Conservation (phyloP, 495 filamentous ascomycete genomes). For the Xylaria scruposa region DNA sequence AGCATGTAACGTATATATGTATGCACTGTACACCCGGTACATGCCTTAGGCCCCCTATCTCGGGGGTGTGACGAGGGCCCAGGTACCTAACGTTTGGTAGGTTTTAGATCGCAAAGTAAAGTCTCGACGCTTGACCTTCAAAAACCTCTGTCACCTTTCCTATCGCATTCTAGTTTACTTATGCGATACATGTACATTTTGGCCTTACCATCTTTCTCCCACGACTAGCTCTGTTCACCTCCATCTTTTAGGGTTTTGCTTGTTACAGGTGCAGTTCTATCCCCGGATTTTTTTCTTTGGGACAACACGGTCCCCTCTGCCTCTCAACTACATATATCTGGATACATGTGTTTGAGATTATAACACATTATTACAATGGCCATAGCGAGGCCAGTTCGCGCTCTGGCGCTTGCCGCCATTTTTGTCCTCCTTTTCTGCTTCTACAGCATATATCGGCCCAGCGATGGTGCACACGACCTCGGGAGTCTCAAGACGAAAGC, state of each 20-base stretch:
- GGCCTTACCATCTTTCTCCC: constrained; percentile 1
- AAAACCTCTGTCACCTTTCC: constrained; percentile 17
- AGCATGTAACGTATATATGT: neutral
- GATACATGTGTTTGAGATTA: constrained; percentile 37
- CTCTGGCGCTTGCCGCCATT: constrained; percentile 72
- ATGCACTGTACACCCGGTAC: neutral
- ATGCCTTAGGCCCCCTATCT: neutral
- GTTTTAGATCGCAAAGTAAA: constrained; percentile 12
- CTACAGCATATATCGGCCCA: constrained; percentile 68
- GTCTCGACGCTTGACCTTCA: constrained; percentile 1
- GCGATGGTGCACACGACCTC: constrained; percentile 44
- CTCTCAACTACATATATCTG: constrained; percentile 18
- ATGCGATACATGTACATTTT: neutral
- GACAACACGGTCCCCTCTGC: neutral
- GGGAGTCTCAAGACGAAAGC: constrained; percentile 35
- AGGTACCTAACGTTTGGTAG: constrained; percentile 5
- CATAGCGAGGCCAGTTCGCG: constrained; percentile 80
- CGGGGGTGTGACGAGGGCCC: neutral
- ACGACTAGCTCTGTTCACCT: neutral
- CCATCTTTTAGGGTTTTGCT: constrained; percentile 11
- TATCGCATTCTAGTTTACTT: constrained; percentile 13
- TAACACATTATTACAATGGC: constrained; percentile 63
- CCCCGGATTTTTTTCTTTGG: constrained; percentile 17
- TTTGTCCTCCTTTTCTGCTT: constrained; percentile 76
- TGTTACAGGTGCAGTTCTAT: neutral